phyloP scores from a whole-genome alignment of 2,329 filamentous ascomycete species.

The Xylaria multiplex region DNA sequence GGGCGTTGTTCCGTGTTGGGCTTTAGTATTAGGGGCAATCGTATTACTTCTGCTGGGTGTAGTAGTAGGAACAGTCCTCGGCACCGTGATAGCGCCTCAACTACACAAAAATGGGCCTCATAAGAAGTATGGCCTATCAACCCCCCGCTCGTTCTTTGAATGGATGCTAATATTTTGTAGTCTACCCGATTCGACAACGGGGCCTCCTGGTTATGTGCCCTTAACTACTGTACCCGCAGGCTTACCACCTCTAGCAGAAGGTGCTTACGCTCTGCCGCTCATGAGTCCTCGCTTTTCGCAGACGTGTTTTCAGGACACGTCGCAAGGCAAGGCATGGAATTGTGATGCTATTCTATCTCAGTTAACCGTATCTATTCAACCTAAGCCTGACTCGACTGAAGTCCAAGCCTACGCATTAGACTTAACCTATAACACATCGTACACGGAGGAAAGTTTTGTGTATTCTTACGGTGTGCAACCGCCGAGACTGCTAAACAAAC shows the following conservation, averaged over 20 bases:
- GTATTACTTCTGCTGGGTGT: conserved; percentile 63
- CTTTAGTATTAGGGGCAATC: conserved; percentile 61
- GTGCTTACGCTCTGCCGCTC: conserved; percentile 66
- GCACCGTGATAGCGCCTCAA: conserved; percentile 54
- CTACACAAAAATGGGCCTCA: conserved; percentile 31
- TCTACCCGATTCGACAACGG: conserved; percentile 28
- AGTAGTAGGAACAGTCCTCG: conserved; percentile 67
- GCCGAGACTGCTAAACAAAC: conserved; percentile 54
- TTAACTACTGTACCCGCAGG: conserved; percentile 61
- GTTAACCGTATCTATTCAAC: conserved; percentile 56
- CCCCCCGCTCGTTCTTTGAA: not conserved
- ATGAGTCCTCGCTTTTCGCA: conserved; percentile 60
- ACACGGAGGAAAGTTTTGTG: conserved; percentile 50
- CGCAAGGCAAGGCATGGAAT: conserved; percentile 69
- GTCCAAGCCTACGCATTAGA: conserved; percentile 55
- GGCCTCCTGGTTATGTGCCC: conserved; percentile 60
- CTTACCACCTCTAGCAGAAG: conserved; percentile 63
- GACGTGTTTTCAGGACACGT: conserved; percentile 66
- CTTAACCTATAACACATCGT: conserved; percentile 53
- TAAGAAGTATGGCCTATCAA: conserved; percentile 33
- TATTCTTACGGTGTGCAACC: conserved; percentile 67
- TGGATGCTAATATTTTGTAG: conserved; percentile 38
- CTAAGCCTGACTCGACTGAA: conserved; percentile 42
- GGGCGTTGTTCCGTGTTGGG: conserved; percentile 71
- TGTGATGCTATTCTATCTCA: conserved; percentile 64